Evolutionary conservation across 2,329 filamentous ascomycete genomes (phyloP), one percentile per base, ranked within the genome.

Genomic region (Xylariaceae sp.): DNA sequence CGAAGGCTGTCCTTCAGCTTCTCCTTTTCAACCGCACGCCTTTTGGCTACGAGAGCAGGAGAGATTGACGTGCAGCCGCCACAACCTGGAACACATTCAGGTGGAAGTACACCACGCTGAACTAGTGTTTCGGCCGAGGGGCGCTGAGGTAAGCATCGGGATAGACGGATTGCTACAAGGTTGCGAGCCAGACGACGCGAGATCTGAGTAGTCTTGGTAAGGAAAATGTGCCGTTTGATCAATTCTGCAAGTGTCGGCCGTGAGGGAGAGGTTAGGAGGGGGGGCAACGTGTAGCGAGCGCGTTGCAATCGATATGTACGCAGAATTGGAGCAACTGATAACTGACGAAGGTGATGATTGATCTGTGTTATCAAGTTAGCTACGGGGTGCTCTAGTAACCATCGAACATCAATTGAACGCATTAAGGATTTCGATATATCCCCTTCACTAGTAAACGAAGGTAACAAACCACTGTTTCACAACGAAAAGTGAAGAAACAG

Each of bases 1-100:
- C 83, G 67, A 49, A 88, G 64, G 14, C 74, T 74, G 56, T 88
- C 83, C 60, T 86, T 87, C 35, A 88, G 71, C 48, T 73, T 72
- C 66, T 87, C 82, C 54, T 76, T 76, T 66, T 88, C 84, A 14
- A 88, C 72, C 11, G 75, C 76, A 44, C 79, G 71, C 57, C 79
- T 78, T 52, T 74, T 73, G 22, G 80, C 81, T n/a, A 86, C 76
- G 25, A 87, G 66, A 1, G 71, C 75, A 0, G 82, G 82, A 1
- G 81, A 77, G 2, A 85, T 69, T 42, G 61, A 49, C 63, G 67
- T 44, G 55, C 61, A 45, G 12, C 79, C 76, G 12, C 79, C 76
- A 57, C 49, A 48, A 25, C 47, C 44, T 14, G 52, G 38, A 20
- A 49, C 81, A 85, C 53, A 55, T 62, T 86, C 83, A 36, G 72